Evolutionary conservation across 2,329 filamentous ascomycete species (phyloP).

Genomic region (Didymosphaeria variabile): DNA sequence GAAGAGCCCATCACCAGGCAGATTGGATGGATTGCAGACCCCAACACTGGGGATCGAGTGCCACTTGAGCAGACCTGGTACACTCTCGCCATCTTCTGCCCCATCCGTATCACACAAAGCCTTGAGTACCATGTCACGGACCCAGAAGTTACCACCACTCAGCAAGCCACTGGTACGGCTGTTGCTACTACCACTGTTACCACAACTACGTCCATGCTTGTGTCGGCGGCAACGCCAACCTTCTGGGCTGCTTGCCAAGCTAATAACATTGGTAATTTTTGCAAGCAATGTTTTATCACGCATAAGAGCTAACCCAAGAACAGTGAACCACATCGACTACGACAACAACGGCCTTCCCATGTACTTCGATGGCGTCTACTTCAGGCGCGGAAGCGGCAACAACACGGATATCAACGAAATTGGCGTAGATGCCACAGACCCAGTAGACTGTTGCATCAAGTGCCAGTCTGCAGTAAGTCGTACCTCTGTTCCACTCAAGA

Average conservation of each 20-base stretch:
- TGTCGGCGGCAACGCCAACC: constrained; percentile 24
- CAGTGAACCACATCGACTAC: constrained; percentile 30
- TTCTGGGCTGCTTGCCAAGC: constrained; percentile 32
- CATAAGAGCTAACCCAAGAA: constrained; percentile 3
- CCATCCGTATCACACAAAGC: constrained; percentile 20
- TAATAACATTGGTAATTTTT: constrained; percentile 37
- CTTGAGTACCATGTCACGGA: constrained; percentile 22
- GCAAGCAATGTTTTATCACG: not conserved
- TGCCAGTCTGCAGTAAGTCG: constrained; percentile 36
- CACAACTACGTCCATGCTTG: constrained; percentile 27
- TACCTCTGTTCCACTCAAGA: not conserved
- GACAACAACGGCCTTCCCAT: constrained; percentile 25
- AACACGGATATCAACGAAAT: constrained; percentile 36
- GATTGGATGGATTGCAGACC: constrained; percentile 26
- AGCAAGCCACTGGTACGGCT: constrained; percentile 24
- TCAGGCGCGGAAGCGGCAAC: constrained; percentile 24
- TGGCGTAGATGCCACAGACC: constrained; percentile 22
- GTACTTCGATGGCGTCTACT: constrained; percentile 36
- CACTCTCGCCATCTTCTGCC: constrained; percentile 28
- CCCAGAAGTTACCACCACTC: constrained; percentile 23
- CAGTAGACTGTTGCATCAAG: constrained; percentile 34
- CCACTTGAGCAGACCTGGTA: constrained; percentile 12
- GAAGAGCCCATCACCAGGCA: constrained; percentile 25
- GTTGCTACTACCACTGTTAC: constrained; percentile 27
- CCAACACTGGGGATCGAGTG: constrained; percentile 18